These are phyloP conservation scores for Arachnopeziza araneosa DNA, from an alignment of 2,329 filamentous ascomycete species.

Conservation along the genomic window DNA sequence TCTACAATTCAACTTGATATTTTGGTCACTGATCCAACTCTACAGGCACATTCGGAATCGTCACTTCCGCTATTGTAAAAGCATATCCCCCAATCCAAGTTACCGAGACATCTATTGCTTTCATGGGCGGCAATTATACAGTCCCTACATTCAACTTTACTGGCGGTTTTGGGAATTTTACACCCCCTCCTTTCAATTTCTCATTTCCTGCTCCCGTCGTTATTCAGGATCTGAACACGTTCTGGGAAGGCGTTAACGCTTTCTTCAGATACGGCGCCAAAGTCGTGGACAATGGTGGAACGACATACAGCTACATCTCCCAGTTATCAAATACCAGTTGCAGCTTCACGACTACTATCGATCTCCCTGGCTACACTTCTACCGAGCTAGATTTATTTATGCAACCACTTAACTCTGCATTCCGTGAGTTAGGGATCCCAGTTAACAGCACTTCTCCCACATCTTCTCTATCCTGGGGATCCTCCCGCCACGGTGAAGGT, in stretches of 20 bases:
- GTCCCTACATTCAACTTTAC: constrained; percentile 31
- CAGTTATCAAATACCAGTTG: constrained; percentile 2
- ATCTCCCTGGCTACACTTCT: constrained; percentile 24
- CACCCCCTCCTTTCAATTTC: constrained; percentile 31
- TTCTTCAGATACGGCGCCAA: constrained; percentile 41
- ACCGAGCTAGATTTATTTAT: constrained; percentile 25
- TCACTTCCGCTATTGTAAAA: constrained; percentile 45
- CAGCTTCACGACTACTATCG: constrained; percentile 29
- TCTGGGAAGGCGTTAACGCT: constrained; percentile 45
- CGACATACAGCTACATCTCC: constrained; percentile 21
- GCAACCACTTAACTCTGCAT: constrained; percentile 2
- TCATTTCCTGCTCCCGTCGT: constrained; percentile 31
- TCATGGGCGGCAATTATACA: constrained; percentile 32
- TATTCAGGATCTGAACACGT: constrained; percentile 31
- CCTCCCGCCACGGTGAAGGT: constrained; percentile 34
- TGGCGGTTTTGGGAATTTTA: not conserved
- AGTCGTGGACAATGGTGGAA: constrained; percentile 26
- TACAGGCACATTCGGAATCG: constrained; percentile 28
- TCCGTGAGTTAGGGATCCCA: constrained; percentile 11
- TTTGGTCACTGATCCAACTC: not conserved
- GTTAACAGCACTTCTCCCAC: constrained; percentile 23
- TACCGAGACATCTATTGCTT: constrained; percentile 29
- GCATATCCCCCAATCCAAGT: constrained; percentile 39
- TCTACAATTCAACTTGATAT: not conserved
- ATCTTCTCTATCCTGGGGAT: constrained; percentile 29